Evolutionary conservation across 495 filamentous ascomycete genomes (phyloP).

Genomic region (Neurospora africana): DNA sequence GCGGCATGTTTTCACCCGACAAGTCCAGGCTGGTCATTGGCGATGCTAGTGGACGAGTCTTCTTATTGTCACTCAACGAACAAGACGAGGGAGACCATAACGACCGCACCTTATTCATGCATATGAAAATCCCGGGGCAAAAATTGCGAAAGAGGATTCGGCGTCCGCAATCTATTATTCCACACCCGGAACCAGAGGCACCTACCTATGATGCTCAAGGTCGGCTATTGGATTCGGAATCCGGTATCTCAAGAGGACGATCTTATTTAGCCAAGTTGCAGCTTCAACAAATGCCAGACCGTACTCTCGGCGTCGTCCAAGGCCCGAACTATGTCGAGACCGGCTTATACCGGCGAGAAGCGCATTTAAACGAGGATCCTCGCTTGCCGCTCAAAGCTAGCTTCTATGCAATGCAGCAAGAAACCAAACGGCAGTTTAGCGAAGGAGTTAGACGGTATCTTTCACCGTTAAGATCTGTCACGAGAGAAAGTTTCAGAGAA

Average conservation of each 20-base stretch:
- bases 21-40: conserved; percentile 61
- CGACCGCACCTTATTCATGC: conserved; percentile 5
- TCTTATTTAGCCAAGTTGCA: conserved; percentile 21
- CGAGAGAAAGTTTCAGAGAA: neutral
- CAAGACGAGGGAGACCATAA: conserved; percentile 17
- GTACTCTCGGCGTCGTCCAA: conserved; percentile 34
- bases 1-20: conserved; percentile 65
- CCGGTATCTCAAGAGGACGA: conserved; percentile 12
- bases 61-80: conserved; percentile 47
- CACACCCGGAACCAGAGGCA: conserved; percentile 31
- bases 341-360: conserved; percentile 25
- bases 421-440: neutral
- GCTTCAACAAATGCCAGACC: conserved; percentile 22
- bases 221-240: conserved; percentile 2
- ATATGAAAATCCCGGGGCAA: conserved; percentile 13
- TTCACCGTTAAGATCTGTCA: conserved; percentile 1
- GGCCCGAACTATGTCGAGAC: conserved; percentile 33
- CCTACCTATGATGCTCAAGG: conserved; percentile 19
- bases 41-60: conserved; percentile 63
- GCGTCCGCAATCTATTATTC: conserved; percentile 31
- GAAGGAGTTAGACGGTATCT: conserved; percentile 1
- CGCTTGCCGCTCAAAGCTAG: conserved; percentile 22
- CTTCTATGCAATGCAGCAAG: conserved; percentile 19
- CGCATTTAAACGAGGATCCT: conserved; percentile 27
- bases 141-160: conserved; percentile 14